These are phyloP conservation scores for Diaporthe helianthi DNA, from an alignment of 2,329 filamentous ascomycete species.

Conservation along the genomic window DNA sequence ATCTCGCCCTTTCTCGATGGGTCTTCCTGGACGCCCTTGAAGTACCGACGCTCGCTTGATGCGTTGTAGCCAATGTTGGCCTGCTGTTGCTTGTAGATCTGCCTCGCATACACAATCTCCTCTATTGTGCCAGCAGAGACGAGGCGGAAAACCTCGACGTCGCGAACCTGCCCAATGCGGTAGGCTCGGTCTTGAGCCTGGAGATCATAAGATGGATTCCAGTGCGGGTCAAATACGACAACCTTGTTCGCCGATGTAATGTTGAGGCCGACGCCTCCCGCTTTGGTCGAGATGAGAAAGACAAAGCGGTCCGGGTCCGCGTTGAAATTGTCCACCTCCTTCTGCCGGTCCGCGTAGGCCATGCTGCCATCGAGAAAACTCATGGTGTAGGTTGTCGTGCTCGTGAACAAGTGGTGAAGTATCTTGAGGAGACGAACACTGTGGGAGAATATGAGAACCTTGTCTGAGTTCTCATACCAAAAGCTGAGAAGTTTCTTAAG, in stretches of 20 bases:
- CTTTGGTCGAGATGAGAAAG: slow-evolving; percentile 93
- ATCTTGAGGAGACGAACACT: slow-evolving; percentile 86
- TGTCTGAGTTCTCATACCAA: slow-evolving; percentile 90
- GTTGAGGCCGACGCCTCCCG: slow-evolving; percentile 92
- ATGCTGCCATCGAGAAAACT: slow-evolving; percentile 90
- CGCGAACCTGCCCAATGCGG: slow-evolving; percentile 88
- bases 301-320: slow-evolving; percentile 86
- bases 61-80: slow-evolving; percentile 97
- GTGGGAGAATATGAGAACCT: slow-evolving; percentile 94
- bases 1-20: slow-evolving; percentile 87
- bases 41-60: slow-evolving; percentile 90
- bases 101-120: slow-evolving; percentile 94
- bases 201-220: slow-evolving; percentile 94
- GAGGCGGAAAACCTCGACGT: slow-evolving; percentile 94
- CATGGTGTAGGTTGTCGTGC: slow-evolving; percentile 86
- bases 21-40: slow-evolving; percentile 90
- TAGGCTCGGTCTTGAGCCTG: slow-evolving; percentile 97
- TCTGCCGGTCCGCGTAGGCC: slow-evolving; percentile 81
- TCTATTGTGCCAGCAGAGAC: slow-evolving; percentile 93
- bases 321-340: slow-evolving; percentile 90
- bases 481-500: slow-evolving; percentile 84
- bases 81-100: slow-evolving; percentile 99
- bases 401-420: slow-evolving; percentile 80
- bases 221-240: slow-evolving; percentile 95
- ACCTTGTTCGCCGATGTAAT: slow-evolving; percentile 99